These are phyloP conservation scores for Helicostylum pulchrum DNA, from an alignment of 192 early-diverging fungal genomes.

Conservation along the genomic window DNA sequence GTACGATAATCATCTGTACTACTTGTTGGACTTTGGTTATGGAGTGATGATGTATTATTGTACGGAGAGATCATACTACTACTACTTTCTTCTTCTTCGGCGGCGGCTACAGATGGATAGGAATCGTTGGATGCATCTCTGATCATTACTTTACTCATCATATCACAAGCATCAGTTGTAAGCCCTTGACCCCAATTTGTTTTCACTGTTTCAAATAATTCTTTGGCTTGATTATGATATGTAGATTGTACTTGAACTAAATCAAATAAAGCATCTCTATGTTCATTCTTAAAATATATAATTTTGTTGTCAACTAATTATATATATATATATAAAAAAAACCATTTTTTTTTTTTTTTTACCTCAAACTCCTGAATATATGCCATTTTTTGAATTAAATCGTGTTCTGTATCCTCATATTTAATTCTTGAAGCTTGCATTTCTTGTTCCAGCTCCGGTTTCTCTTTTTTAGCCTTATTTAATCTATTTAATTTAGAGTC, in stretches of 20 bases:
- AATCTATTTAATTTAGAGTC: constrained; percentile 87
- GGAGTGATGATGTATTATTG: too few species aligned
- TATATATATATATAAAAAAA: not conserved
- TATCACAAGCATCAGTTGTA: not conserved
- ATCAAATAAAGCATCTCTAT: constrained; percentile 25
- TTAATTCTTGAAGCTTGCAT: constrained; percentile 83
- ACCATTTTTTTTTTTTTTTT: constrained; percentile 45
- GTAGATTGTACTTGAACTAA: constrained; percentile 34
- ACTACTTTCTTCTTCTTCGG: too few species aligned
- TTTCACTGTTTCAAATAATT: constrained; percentile 13
- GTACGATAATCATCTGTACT: too few species aligned
- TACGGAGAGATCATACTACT: too few species aligned
- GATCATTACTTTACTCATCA: not conserved
- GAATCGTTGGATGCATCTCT: too few species aligned
- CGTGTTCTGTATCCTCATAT: constrained; percentile 88
- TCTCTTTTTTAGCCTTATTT: constrained; percentile 91
- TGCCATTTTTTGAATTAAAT: constrained; percentile 76
- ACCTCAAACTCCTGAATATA: constrained; percentile 81
- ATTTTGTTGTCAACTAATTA: not conserved
- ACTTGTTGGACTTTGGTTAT: too few species aligned
- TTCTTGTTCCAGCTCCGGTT: constrained; percentile 88
- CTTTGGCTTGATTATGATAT: constrained; percentile 20
- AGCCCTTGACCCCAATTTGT: constrained; percentile 3
- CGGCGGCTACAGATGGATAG: too few species aligned
- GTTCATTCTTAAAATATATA: constrained; percentile 27